A percentile compares a stretch with the other conserved stretches of the same genome.
Evolutionary conservation across 2,329 filamentous ascomycete genomes (phyloP).

Genomic region (Fusarium devonianum): DNA sequence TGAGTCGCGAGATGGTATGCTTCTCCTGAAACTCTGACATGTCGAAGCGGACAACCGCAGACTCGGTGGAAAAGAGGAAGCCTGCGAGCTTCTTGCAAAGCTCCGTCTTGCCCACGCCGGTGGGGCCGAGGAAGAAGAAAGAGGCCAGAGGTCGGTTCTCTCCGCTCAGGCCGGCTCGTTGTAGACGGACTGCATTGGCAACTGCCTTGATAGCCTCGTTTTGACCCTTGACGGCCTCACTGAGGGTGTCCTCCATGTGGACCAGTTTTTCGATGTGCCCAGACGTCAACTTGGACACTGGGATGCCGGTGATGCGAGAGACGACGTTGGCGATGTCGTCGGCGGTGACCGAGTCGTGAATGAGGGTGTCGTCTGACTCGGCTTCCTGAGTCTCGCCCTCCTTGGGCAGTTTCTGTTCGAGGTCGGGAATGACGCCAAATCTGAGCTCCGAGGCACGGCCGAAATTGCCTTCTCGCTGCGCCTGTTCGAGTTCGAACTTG

Average conservation of each 20-base stretch:
- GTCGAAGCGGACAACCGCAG: slow-evolving; percentile 91
- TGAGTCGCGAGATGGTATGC: slow-evolving; percentile 91
- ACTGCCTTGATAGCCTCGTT: slow-evolving; percentile 93
- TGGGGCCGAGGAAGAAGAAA: slow-evolving; percentile 98
- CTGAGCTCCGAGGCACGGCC: slow-evolving; percentile 88
- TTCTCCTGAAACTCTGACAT: slow-evolving; percentile 99
- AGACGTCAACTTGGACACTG: slow-evolving; percentile 88
- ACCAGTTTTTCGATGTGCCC: slow-evolving; percentile 95
- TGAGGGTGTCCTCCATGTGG: slow-evolving; percentile 90
- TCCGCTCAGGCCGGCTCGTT: slow-evolving; percentile 88
- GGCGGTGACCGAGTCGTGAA: slow-evolving; percentile 93
- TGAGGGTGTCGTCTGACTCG: slow-evolving; percentile 62
- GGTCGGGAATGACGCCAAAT: slow-evolving; percentile 83
- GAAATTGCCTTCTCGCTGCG: slow-evolving; percentile 88
- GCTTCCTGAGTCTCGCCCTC: slow-evolving; percentile 63
- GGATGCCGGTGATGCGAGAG: slow-evolving; percentile 89
- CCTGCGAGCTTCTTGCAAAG: slow-evolving; percentile 94
- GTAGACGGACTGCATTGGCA: slow-evolving; percentile 90
- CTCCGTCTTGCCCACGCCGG: slow-evolving; percentile 96
- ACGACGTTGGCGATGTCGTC: slow-evolving; percentile 96
- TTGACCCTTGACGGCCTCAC: slow-evolving; percentile 86
- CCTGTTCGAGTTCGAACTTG: slow-evolving; percentile 83
- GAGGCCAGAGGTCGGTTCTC: slow-evolving; percentile 91
- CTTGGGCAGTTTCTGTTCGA: slow-evolving; percentile 81
- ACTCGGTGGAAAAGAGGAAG: slow-evolving; percentile 92